Evolutionary conservation across 2,329 filamentous ascomycete genomes (phyloP).

Genomic region (Arthrobotrys megalospora): DNA sequence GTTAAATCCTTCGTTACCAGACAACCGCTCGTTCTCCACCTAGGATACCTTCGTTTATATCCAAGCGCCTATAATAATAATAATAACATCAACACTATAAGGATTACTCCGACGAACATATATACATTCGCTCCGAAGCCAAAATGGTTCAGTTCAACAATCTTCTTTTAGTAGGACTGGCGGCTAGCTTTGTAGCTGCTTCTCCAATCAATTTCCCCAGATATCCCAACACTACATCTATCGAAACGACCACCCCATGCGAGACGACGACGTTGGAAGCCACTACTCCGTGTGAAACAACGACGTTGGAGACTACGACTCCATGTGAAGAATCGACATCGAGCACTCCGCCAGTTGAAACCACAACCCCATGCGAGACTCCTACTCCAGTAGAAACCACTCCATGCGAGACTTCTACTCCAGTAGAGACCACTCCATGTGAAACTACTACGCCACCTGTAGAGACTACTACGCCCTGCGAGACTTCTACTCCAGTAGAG

Average conservation of each 20-base stretch:
- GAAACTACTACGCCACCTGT: neutral
- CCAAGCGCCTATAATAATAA: slow-evolving; percentile 29
- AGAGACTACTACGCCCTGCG: slow-evolving; percentile 11
- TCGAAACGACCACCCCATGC: slow-evolving; percentile 15
- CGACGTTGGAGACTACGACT: slow-evolving; percentile 13
- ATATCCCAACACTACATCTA: neutral
- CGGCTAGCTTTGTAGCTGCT: slow-evolving; percentile 42
- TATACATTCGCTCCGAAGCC: slow-evolving; percentile 43
- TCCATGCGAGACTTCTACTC: neutral
- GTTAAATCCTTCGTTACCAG: slow-evolving; percentile 45
- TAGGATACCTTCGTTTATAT: slow-evolving; percentile 61
- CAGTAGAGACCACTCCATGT: neutral
- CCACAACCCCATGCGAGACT: slow-evolving; percentile 5
- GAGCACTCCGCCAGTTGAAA: neutral
- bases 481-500: slow-evolving; percentile 11
- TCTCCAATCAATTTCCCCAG: slow-evolving; percentile 35
- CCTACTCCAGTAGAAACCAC: neutral
- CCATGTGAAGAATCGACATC: slow-evolving; percentile 2
- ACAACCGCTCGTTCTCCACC: slow-evolving; percentile 45
- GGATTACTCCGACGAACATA: slow-evolving; percentile 7
- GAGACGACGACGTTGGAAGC: neutral
- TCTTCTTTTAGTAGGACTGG: slow-evolving; percentile 36
- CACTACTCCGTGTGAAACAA: slow-evolving; percentile 17
- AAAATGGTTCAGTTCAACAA: slow-evolving; percentile 58
- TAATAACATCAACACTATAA: slow-evolving; percentile 32